Evolutionary conservation across 371 early-diverging fungal species (phyloP).

Genomic region (Rhizopus sp.): DNA sequence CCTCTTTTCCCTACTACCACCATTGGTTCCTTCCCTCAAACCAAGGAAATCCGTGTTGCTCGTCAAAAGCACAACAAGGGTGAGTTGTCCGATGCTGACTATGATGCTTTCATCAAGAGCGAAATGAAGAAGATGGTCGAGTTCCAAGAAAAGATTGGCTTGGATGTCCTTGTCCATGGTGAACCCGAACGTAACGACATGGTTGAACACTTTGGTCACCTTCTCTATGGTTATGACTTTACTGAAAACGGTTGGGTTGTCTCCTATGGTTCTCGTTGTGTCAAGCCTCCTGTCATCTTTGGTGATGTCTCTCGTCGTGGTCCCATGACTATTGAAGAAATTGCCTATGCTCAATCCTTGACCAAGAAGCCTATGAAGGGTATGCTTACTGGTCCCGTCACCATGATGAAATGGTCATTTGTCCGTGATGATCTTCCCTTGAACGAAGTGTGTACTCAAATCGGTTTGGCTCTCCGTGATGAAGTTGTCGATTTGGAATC

Average conservation of each 20-base stretch:
- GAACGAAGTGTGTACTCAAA: constrained; percentile 81
- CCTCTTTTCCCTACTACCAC: constrained; percentile 96
- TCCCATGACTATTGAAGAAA: constrained; percentile 90
- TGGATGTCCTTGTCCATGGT: constrained; percentile 97
- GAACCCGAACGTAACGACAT: constrained; percentile 97
- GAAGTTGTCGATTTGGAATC: constrained; percentile 93
- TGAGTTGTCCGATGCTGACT: constrained; percentile 67
- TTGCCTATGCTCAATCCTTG: constrained; percentile 84
- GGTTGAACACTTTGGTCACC: constrained; percentile 93
- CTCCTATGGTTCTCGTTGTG: constrained; percentile 95
- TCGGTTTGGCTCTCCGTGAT: constrained; percentile 95
- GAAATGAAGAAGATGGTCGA: constrained; percentile 85
- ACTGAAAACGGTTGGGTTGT: constrained; percentile 97
- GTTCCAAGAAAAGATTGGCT: constrained; percentile 85
- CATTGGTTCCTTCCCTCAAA: constrained; percentile 98
- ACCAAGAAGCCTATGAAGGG: constrained; percentile 94
- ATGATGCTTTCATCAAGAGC: constrained; percentile 82
- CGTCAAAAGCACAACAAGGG: constrained; percentile 92
- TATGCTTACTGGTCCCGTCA: constrained; percentile 94
- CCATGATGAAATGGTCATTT: constrained; percentile 96
- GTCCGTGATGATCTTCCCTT: constrained; percentile 96
- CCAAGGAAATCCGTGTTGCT: constrained; percentile 90
- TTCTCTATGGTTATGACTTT: constrained; percentile 88
- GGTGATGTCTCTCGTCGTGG: constrained; percentile 91
- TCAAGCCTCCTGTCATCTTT: constrained; percentile 89